Evolutionary conservation across 805 yeast species (phyloP).

Genomic region (Metschnikowia corniflorae): DNA sequence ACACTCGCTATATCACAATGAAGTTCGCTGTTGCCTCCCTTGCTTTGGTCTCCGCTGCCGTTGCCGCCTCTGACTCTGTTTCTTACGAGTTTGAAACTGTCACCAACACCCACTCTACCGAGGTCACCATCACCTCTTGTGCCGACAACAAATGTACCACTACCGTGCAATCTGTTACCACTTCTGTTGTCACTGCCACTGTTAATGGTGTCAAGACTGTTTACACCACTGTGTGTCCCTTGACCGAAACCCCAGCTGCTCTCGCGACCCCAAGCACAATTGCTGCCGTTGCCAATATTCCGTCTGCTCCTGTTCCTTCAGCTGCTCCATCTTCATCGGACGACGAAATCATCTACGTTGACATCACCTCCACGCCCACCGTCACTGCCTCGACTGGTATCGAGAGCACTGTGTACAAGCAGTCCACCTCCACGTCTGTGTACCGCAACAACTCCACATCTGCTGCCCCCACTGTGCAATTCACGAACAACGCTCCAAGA

Average conservation of each 20-base stretch:
- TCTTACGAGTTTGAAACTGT: conserved; percentile 17
- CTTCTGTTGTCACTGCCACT: conserved; percentile 22
- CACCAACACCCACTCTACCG: conserved; percentile 24
- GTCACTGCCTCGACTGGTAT: conserved; percentile 45
- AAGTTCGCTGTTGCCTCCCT: conserved; percentile 20
- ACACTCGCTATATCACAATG: conserved; percentile 16
- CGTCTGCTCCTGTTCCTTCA: conserved; percentile 12
- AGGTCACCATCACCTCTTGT: conserved; percentile 27
- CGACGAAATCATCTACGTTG: conserved; percentile 41
- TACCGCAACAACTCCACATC: conserved; percentile 18
- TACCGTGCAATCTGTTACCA: conserved; percentile 16
- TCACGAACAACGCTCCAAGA: conserved; percentile 32
- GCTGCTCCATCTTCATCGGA: conserved; percentile 13
- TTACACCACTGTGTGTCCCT: conserved; percentile 20
- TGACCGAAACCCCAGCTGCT: conserved; percentile 3
- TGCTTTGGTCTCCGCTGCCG: conserved; percentile 21
- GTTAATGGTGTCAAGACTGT: conserved; percentile 25
- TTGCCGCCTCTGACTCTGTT: conserved; percentile 19
- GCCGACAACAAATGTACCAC: conserved; percentile 20
- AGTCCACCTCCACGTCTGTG: conserved; percentile 37
- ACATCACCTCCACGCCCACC: conserved; percentile 49
- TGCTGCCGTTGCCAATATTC: conserved; percentile 3
- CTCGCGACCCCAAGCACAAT: conserved; percentile 10
- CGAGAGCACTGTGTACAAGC: conserved; percentile 38
- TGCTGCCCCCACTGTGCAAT: conserved; percentile 24